Evolutionary conservation across 495 filamentous ascomycete species (phyloP), one percentile per base, ranked within the genome.

Genomic region (Haplographium delicatum): DNA sequence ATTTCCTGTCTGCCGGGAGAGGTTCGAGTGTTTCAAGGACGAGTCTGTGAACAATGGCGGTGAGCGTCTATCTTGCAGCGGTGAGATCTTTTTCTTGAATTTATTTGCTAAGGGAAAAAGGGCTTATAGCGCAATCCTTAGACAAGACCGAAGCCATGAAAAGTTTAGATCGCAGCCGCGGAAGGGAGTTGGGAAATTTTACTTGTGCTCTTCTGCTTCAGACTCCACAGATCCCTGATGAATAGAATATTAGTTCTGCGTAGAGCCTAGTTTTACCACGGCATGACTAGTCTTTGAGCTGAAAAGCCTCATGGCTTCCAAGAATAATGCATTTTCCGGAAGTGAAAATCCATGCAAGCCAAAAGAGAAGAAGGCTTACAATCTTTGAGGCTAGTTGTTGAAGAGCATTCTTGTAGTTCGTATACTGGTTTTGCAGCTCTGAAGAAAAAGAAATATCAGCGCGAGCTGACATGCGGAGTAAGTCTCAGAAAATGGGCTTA

Each of bases 181-280:
- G 44, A 44, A 51, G 30, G 18, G 25, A 33, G 37, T 3, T 41
- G 31, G 26, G 15, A 5, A 22, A 28, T 18, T 37, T 74, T 68
- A 98, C 93, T n/a, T 97, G 73, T 98, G 93, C 65, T 98, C 93
- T 66, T 98, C 93, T 22, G 88, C 82, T 61, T 98, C 93, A 63
- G 94, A 88, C 69, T 98, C 93, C 44, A 98, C 85, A 63, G 96
- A 90, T n/a, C n/a, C 24, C 50, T 41, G n/a, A n/a, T 22, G 25
- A 41, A 22, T 41, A 41, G 38, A 18, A 20, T 41, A 2, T 8
- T 22, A 5, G 20, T 20, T 20, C n/a, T 41, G 5, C 3, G 16
- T 9, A 41, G n/a, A n/a, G n/a, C n/a, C n/a, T n/a, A n/a, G n/a
- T n/a, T n/a, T n/a, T n/a, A n/a, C n/a, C n/a, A n/a, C n/a, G n/a